Conservation (phyloP, 495 filamentous ascomycete species). For the Hypoxylon intermedium region DNA sequence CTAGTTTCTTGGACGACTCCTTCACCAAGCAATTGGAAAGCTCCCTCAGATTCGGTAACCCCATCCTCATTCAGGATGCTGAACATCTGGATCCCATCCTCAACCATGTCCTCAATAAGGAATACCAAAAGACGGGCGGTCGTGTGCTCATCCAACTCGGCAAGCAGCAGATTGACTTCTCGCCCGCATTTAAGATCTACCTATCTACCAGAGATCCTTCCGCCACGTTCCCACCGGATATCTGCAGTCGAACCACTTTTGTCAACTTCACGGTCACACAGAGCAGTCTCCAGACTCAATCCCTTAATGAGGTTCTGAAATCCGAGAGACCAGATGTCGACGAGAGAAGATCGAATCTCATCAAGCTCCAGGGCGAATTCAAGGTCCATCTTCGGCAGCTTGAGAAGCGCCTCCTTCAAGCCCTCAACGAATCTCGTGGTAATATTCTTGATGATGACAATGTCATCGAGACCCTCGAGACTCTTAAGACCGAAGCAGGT, state of each 20-base stretch:
- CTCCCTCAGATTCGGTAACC: conserved; percentile 95
- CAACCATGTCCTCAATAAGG: conserved; percentile 98
- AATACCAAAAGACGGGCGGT: conserved; percentile 99
- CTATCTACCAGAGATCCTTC: conserved; percentile 95
- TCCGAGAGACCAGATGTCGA: conserved; percentile 98
- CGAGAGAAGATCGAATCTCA: conserved; percentile 90
- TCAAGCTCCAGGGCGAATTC: conserved; percentile 99
- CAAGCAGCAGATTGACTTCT: conserved; percentile 99
- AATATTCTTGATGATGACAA: conserved; percentile 99
- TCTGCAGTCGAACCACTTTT: conserved; percentile 97
- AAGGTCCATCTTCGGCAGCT: conserved; percentile 93
- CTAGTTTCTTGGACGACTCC: conserved; percentile 96
- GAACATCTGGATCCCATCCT: conserved; percentile 96
- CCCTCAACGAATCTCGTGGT: conserved; percentile 94
- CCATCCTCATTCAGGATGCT: conserved; percentile 97
- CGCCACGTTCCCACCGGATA: conserved; percentile 94
- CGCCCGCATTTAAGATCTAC: conserved; percentile 94
- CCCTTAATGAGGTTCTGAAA: conserved; percentile 94
- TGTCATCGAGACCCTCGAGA: conserved; percentile 97
- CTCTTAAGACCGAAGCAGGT: conserved; percentile 93
- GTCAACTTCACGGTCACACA: conserved; percentile 99
- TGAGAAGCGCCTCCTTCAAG: conserved; percentile 93
- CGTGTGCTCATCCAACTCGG: conserved; percentile 98
- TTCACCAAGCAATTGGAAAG: conserved; percentile 98
- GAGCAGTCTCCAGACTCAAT: conserved; percentile 97